Conservation (phyloP, 1,139 yeast genomes). For the Blastobotrys illinoisensis region DNA sequence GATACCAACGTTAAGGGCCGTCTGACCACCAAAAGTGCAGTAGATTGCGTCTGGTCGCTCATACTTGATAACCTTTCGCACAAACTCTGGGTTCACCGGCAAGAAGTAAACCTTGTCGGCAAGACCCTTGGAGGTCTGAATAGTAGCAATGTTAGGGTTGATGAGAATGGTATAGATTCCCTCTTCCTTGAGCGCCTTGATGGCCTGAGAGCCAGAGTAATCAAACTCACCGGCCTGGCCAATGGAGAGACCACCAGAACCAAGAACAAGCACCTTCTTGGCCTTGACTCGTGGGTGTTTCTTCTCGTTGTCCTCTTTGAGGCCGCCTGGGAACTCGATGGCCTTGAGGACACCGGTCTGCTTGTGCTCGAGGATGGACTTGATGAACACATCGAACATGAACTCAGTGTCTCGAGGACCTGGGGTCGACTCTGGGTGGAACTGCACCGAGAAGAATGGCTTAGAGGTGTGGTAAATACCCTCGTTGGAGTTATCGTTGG, state of each 20-base stretch:
- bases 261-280: constrained; percentile 91
- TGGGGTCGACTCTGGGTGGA: constrained; percentile 99
- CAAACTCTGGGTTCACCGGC: constrained; percentile 95
- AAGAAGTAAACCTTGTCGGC: constrained; percentile 97
- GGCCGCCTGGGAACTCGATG: constrained; percentile 89
- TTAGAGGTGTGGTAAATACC: constrained; percentile 88
- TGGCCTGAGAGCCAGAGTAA: constrained; percentile 87
- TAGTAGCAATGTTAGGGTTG: constrained; percentile 97
- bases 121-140: constrained; percentile 94
- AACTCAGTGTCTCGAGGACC: constrained; percentile 99
- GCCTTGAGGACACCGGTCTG: constrained; percentile 57
- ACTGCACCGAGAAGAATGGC: constrained; percentile 97
- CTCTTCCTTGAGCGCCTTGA: constrained; percentile 87
- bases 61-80: constrained; percentile 86
- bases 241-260: constrained; percentile 97
- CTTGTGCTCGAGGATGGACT: constrained; percentile 65
- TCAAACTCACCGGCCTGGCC: constrained; percentile 99
- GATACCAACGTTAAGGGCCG: constrained; percentile 94
- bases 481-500: constrained; percentile 97
- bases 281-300: constrained; percentile 74
- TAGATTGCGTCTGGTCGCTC: constrained; percentile 97
- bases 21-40: constrained; percentile 98
- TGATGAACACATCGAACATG: constrained; percentile 87
- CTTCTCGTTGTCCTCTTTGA: constrained; percentile 53
- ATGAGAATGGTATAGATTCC: constrained; percentile 92